Conservation (phyloP, 257 asterid species). For the Solanum appendiculatum region DNA sequence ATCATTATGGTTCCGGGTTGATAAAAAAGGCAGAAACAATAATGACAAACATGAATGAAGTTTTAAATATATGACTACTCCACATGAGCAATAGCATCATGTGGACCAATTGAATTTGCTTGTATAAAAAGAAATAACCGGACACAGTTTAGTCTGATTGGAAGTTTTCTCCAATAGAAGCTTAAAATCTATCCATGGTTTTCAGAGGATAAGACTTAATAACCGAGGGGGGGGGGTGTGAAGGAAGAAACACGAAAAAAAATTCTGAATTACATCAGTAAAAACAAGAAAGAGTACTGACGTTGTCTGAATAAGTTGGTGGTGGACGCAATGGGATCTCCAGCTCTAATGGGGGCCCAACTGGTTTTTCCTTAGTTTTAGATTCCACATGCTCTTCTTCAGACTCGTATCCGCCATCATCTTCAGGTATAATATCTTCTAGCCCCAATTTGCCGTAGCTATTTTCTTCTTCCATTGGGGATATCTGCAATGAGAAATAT, state of each 20-base stretch:
- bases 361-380: constrained; percentile 74
- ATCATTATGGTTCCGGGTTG: background rate
- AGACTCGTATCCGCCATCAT: constrained; percentile 74
- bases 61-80: background rate
- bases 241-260: background rate
- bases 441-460: constrained; percentile 58
- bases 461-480: constrained; percentile 64
- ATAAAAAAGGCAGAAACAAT: background rate
- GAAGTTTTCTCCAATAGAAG: background rate
- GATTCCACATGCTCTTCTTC: constrained; percentile 75
- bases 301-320: constrained; percentile 77
- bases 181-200: background rate
- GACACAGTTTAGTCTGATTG: background rate
- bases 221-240: background rate
- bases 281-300: constrained; percentile 9
- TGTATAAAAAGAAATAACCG: background rate
- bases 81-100: background rate
- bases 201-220: background rate
- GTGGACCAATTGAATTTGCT: background rate
- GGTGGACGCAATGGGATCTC: constrained; percentile 81
- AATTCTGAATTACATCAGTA: background rate
- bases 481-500: constrained; percentile 33
- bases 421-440: constrained; percentile 88
- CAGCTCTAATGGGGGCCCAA: constrained; percentile 91
- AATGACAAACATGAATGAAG: background rate